Base-by-base conservation (phyloP, 805 yeast species). In the Pichia nakasei region DNA sequence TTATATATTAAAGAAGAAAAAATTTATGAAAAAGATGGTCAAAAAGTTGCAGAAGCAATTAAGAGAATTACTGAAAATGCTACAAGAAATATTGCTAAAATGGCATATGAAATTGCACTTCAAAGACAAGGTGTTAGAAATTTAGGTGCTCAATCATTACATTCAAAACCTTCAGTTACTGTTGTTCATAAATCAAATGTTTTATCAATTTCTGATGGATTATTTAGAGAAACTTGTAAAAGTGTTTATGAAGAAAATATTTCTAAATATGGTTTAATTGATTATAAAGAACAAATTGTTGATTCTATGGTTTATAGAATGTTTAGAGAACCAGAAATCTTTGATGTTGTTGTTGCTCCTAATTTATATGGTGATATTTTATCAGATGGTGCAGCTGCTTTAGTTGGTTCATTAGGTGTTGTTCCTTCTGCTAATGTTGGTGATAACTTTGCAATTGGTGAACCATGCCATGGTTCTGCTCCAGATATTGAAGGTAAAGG, bases 351-450 rank as follows among this genome's bases (percentile, higher is more conserved):
- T 33, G 98, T 93, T 43, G 98, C 97, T 49, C 98, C 98, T 57
- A 93, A 93, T 75, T 75, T 93, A 64, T 93, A 93, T 66, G 98
- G 98, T 65, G 98, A 93, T 66, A 88, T 93, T 53, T 73, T 93
- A 56, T 83, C 94, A 52, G 97, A 89, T 63, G 97, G 97, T 68
- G 97, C 97, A 44, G 97, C 97, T 54, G 97, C 97, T 15, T 75
- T 89, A 45, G 96, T 91, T 46, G 98, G 98, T 41, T 91, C 97
- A 26, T 76, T 93, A 52, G 98, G 98, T 61, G 95, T 93, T 46
- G 97, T 93, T 45, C 97, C 98, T 58, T 83, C 95, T 43, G 97
- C 97, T 48, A 93, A 93, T 60, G 98, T 93, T 51, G 98, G 98
- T 59, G 96, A 88, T 62, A 68, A 74, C 63, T 91, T 93, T 61